A percentile compares a stretch with the other conserved stretches of the same genome.
Evolutionary conservation across 257 asterid genomes (phyloP).

Genomic region (Plantago ovata): DNA sequence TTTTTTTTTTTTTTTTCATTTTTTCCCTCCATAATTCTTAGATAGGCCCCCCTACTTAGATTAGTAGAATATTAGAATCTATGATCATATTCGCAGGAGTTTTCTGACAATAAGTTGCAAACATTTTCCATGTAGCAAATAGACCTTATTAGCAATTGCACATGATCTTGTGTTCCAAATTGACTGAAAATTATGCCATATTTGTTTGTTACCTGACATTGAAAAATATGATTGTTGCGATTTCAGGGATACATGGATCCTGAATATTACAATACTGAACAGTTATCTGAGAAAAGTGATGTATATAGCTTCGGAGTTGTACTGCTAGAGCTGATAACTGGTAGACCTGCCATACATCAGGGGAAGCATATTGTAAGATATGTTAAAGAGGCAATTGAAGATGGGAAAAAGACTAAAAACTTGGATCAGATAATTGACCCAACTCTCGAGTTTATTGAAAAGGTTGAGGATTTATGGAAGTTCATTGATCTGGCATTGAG

Average conservation of each 20-base stretch:
- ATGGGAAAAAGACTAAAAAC: constrained; percentile 22
- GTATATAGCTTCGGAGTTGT: constrained; percentile 80
- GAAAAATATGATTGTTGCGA: constrained; percentile 3
- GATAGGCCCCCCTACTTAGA: too few relatives aligned
- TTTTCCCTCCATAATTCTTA: too few relatives aligned
- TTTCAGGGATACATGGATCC: constrained; percentile 87
- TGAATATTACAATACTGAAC: constrained; percentile 85
- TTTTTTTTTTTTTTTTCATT: too few relatives aligned
- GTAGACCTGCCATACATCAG: constrained; percentile 60
- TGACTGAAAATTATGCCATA: too few relatives aligned
- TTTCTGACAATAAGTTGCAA: too few relatives aligned
- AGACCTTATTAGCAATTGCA: too few relatives aligned
- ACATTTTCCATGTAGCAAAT: too few relatives aligned
- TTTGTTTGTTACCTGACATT: background rate
- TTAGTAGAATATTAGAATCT: too few relatives aligned
- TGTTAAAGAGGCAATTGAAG: constrained; percentile 47
- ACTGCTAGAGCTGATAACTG: constrained; percentile 64
- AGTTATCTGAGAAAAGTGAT: constrained; percentile 74
- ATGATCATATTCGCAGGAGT: too few relatives aligned
- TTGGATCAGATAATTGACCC: constrained; percentile 47
- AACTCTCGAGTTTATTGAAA: constrained; percentile 30
- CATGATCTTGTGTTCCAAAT: too few relatives aligned
- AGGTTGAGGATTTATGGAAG: constrained; percentile 39
- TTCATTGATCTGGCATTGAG: constrained; percentile 61
- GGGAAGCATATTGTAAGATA: constrained; percentile 72